phyloP scores from a whole-genome alignment of 768 basidiomycete genomes.

The Pisolithus sp. region DNA sequence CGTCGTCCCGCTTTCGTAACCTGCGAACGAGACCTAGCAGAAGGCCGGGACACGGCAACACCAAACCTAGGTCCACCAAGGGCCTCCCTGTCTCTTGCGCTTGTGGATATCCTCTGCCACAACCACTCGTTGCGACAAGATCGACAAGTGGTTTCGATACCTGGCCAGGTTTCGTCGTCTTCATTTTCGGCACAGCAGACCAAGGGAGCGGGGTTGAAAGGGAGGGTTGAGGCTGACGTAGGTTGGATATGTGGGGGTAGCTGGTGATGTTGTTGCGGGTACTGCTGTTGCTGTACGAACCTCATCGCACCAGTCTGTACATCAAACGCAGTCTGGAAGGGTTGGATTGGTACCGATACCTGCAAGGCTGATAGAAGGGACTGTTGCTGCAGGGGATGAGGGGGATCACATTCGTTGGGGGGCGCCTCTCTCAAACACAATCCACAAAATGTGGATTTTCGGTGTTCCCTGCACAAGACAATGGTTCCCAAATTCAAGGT shows the following conservation, averaged over 20 bases:
- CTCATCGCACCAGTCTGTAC: conserved; percentile 26
- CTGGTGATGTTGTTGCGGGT: conserved; percentile 17
- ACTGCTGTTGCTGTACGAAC: conserved; percentile 26
- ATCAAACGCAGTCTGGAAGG: conserved; percentile 10
- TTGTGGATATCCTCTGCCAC: conserved; percentile 48
- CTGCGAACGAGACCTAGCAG: background rate
- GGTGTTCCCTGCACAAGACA: conserved; percentile 58
- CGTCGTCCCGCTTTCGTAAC: too few species aligned
- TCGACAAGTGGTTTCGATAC: conserved; percentile 61
- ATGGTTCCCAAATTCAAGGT: conserved; percentile 42
- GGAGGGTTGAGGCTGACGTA: conserved; percentile 10
- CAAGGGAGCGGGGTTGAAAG: conserved; percentile 24
- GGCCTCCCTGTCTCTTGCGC: conserved; percentile 47
- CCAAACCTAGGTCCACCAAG: conserved; percentile 42
- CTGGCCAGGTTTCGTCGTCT: conserved; percentile 62
- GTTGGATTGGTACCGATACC: too few species aligned
- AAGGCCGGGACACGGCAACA: conserved; percentile 11
- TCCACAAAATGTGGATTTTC: conserved; percentile 56
- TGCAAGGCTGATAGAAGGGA: too few species aligned
- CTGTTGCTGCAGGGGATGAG: conserved; percentile 5
- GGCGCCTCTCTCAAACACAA: conserved; percentile 64
- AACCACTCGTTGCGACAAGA: conserved; percentile 61
- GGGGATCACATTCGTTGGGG: conserved; percentile 33
- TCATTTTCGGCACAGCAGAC: conserved; percentile 63
- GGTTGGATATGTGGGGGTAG: too few species aligned